Conservation (phyloP, 768 basidiomycete species). For the Kwoniella europaea region DNA sequence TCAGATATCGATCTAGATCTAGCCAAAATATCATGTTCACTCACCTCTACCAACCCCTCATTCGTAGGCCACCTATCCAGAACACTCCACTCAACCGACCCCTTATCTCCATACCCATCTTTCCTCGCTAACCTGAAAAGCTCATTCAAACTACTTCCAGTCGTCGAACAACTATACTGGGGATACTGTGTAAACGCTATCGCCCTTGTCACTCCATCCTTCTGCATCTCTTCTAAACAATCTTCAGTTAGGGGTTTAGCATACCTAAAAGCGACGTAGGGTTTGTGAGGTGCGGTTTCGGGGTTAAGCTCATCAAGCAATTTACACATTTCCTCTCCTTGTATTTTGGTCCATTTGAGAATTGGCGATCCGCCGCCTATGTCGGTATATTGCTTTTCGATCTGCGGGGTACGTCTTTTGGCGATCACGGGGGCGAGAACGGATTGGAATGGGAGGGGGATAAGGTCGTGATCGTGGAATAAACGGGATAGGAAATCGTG, state of each 20-base stretch:
- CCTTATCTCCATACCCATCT: constrained; percentile 65
- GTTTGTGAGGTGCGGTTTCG: constrained; percentile 89
- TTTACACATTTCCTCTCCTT: constrained; percentile 86
- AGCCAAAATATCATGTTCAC: constrained; percentile 8
- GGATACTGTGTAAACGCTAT: constrained; percentile 98
- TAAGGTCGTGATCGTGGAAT: constrained; percentile 89
- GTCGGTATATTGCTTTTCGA: constrained; percentile 89
- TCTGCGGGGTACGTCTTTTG: constrained; percentile 82
- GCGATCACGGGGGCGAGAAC: constrained; percentile 88
- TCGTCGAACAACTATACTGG: constrained; percentile 97
- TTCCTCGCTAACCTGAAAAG: constrained; percentile 62
- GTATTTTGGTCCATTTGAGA: constrained; percentile 80
- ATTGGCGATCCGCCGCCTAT: constrained; percentile 99
- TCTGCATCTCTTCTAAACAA: constrained; percentile 79
- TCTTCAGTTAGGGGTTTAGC: constrained; percentile 84
- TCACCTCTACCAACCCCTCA: constrained; percentile 88
- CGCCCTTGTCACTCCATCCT: constrained; percentile 87
- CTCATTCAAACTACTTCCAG: constrained; percentile 96
- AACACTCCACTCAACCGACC: constrained; percentile 87
- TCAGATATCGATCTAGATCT: too few relatives aligned
- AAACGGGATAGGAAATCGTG: constrained; percentile 88
- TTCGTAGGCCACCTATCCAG: constrained; percentile 98
- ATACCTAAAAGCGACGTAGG: constrained; percentile 93
- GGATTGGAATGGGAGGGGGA: constrained; percentile 90
- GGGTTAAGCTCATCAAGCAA: constrained; percentile 95